Percentiles rank a stretch among this genome's conserved stretches.
phyloP scores from a whole-genome alignment of 495 filamentous ascomycete genomes.

The Aspergillus indologenus region DNA sequence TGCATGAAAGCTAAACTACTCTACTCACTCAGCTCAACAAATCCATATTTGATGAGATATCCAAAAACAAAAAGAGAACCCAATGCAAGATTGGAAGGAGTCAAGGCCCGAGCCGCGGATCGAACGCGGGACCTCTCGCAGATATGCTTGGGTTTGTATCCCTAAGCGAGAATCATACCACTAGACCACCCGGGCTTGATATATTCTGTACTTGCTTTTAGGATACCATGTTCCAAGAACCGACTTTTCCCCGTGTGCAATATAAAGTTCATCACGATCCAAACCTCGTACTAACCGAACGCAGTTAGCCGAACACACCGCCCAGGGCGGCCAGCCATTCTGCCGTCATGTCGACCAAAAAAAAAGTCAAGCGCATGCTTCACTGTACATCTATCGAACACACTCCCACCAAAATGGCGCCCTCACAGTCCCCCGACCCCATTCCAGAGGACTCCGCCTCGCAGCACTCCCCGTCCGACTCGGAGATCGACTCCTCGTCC shows the following conservation, averaged over 20 bases:
- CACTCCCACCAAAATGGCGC: conserved; percentile 29
- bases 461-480: conserved; percentile 16
- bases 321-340: background rate
- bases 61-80: background rate
- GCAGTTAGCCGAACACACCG: background rate
- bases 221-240: background rate
- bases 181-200: background rate
- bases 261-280: background rate
- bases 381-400: background rate
- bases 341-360: background rate
- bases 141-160: background rate
- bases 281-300: background rate
- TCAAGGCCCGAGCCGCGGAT: background rate
- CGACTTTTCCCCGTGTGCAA: background rate
- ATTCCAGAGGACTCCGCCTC: conserved; percentile 21
- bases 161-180: background rate
- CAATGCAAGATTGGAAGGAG: background rate
- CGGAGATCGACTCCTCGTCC: conserved; percentile 1
- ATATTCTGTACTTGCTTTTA: background rate
- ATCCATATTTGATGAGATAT: too few relatives aligned
- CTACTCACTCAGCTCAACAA: too few relatives aligned
- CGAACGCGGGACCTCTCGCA: background rate
- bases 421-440: conserved; percentile 25
- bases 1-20: too few relatives aligned
- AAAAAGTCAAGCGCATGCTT: background rate